Evolutionary conservation across 208 protist genomes (phyloP), one percentile per base, ranked within the genome.

Genomic region (Angomonas ambiguus): DNA sequence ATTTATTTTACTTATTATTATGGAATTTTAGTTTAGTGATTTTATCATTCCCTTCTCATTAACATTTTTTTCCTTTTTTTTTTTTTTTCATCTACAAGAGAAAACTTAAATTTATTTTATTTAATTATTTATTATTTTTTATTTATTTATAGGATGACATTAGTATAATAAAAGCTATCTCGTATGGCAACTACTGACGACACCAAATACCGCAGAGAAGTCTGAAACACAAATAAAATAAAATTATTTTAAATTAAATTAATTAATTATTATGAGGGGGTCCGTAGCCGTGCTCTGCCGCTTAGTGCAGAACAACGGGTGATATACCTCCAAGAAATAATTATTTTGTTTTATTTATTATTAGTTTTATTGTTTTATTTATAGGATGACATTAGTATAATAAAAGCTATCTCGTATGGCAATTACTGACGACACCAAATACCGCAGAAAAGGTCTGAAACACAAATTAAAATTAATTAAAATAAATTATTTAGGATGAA

Each of bases 61-160:
- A n/a, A n/a, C n/a, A n/a, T n/a, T n/a, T 70, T 64, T 27, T 25
- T 58, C 59, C 69, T 3, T 65, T 57, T 51, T 70, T 20, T 30
- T 16, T 20, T 58, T 5, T 68, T 38, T 65, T 33, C 5, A 38
- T 65, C 42, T 8, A 57, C 51, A 27, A 10, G 10, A 10, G 22
- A 20, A 57, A 57, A 6, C 28, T 5, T 24, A 18, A 10, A 10
- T 57, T 24, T 57, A 48, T 18, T 48, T 18, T 20, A 48, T 20
- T 48, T 18, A 11, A 48, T 20, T 48, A 48, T 20, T 48, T 48
- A 48, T 57, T 57, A n/a, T 61, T 5, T 32, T 33, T 35, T 11
- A 33, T 61, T 61, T 18, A 38, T 61, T 33, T 35, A 38, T 6
- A 56, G 38, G 38, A 45, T 45, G 38, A 45, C 38, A 45, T 45